phyloP scores from a whole-genome alignment of 2,329 filamentous ascomycete species.

The Drechslerella dactyloides region DNA sequence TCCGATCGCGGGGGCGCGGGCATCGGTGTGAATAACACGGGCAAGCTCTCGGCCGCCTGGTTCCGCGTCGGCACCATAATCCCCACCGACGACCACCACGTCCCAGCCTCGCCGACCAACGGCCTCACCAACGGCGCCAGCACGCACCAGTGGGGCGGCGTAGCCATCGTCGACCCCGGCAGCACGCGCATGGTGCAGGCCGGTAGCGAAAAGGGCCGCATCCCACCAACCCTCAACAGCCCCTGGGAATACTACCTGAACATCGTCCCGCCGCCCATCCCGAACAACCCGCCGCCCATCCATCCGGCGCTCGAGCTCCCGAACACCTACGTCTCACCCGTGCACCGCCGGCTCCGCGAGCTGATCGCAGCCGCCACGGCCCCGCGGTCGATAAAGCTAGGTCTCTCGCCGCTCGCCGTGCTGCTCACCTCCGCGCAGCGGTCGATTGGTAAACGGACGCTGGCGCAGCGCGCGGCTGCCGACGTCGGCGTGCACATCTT shows the following conservation, averaged over 20 bases:
- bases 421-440: slow-evolving; percentile 89
- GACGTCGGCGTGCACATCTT: slow-evolving; percentile 92
- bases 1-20: slow-evolving; percentile 59
- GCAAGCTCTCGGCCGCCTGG: slow-evolving; percentile 74
- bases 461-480: slow-evolving; percentile 76
- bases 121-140: slow-evolving; percentile 64
- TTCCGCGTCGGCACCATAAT: slow-evolving; percentile 83
- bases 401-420: slow-evolving; percentile 85
- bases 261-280: slow-evolving; percentile 69
- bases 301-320: slow-evolving; percentile 62
- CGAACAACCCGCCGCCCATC: slow-evolving; percentile 65
- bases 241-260: slow-evolving; percentile 92
- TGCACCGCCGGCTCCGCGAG: slow-evolving; percentile 77
- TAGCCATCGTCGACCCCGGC: slow-evolving; percentile 82
- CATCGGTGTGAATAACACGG: slow-evolving; percentile 60
- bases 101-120: slow-evolving; percentile 57
- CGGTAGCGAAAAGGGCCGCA: slow-evolving; percentile 79
- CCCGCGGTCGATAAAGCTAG: slow-evolving; percentile 80
- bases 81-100: slow-evolving; percentile 55
- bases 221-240: slow-evolving; percentile 77
- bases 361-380: slow-evolving; percentile 88
- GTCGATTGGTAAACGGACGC: slow-evolving; percentile 86
- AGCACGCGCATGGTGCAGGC: slow-evolving; percentile 90
- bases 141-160: slow-evolving; percentile 77
- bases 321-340: slow-evolving; percentile 64